Conservation (phyloP, 2,329 filamentous ascomycete species). For the Cytospora piceae region DNA sequence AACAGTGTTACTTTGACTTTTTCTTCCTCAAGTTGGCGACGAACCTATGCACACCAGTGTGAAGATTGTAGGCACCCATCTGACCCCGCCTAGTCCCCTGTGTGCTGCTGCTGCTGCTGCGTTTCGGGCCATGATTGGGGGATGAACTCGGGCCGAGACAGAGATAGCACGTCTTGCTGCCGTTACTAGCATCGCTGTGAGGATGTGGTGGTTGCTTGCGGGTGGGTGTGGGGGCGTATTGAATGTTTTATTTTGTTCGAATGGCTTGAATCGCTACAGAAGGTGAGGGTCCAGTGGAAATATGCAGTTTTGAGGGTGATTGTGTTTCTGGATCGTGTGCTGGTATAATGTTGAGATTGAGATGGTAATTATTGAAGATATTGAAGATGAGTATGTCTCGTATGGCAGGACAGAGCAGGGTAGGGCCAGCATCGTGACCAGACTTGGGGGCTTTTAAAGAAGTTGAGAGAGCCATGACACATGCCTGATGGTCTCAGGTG, state of each 20-base stretch:
- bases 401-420: no score
- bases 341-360: background rate
- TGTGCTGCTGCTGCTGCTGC: conserved; percentile 8
- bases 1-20: conserved; percentile 23
- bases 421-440: background rate
- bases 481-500: background rate
- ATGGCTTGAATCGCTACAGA: background rate
- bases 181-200: conserved; percentile 24
- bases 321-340: background rate
- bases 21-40: conserved; percentile 2
- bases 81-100: conserved; percentile 14
- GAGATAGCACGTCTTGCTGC: conserved; percentile 25
- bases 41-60: conserved; percentile 30
- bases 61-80: conserved; percentile 28
- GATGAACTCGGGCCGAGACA: conserved; percentile 26
- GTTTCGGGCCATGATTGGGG: conserved; percentile 21
- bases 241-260: background rate
- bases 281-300: no score
- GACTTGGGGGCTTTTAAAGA: background rate
- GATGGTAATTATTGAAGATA: background rate
- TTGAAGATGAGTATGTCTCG: background rate
- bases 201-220: conserved; percentile 1
- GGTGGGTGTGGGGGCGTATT: background rate
- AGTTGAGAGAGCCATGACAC: background rate
- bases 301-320: background rate